These are phyloP conservation scores for Claviceps purpurea DNA, from an alignment of 2,329 filamentous ascomycete species.

Conservation along the genomic window DNA sequence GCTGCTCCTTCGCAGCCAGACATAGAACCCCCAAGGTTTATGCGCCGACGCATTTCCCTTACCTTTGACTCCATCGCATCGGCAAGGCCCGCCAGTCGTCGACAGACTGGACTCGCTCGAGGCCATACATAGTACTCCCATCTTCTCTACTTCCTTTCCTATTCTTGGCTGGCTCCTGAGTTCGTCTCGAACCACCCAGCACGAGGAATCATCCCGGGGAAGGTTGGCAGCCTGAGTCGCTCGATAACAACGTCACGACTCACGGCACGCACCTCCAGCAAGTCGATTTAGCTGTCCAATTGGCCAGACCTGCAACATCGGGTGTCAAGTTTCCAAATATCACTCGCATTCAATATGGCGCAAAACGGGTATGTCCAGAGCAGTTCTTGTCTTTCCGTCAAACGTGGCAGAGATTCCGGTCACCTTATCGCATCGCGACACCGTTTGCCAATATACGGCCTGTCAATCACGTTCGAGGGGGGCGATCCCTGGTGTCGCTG, in stretches of 20 bases:
- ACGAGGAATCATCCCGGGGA: background rate
- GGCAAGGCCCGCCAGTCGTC: background rate
- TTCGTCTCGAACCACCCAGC: background rate
- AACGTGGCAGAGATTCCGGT: background rate
- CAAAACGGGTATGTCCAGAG: slow-evolving; percentile 17
- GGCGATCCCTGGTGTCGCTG: background rate
- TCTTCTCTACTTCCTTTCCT: background rate
- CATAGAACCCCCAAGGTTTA: slow-evolving; percentile 1
- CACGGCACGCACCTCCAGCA: background rate
- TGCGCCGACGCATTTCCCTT: slow-evolving; percentile 5
- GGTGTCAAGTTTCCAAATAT: background rate
- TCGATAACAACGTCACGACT: background rate
- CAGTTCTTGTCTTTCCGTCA: background rate
- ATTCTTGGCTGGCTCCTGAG: background rate
- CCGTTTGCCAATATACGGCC: background rate
- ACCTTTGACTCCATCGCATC: slow-evolving; percentile 1
- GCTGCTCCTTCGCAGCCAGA: slow-evolving; percentile 3
- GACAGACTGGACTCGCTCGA: background rate
- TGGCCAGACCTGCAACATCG: background rate
- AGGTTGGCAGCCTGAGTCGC: background rate
- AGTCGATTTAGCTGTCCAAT: background rate
- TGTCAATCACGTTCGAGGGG: background rate
- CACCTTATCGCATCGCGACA: background rate
- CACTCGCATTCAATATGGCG: slow-evolving; percentile 16
- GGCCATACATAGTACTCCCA: background rate